Evolutionary conservation across 441 rosid genomes (phyloP).

Genomic region (Flueggea neowawraea): DNA sequence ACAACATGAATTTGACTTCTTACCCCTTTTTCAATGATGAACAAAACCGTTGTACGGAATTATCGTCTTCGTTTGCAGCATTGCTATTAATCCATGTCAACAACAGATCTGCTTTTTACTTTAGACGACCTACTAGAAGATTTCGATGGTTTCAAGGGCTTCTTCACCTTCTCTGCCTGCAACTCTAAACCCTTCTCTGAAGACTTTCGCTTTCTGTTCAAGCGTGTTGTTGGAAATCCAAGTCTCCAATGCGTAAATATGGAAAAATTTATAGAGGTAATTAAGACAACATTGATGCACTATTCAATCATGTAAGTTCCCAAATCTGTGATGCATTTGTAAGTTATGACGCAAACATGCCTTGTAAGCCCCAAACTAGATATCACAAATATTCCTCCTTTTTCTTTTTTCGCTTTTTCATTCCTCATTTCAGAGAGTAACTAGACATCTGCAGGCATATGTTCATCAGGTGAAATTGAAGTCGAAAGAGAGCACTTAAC

Average conservation of each 20-base stretch:
- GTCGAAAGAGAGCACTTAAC: slow-evolving; percentile 79
- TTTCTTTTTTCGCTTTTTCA: neutral
- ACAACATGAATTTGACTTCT: no score
- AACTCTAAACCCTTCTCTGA: slow-evolving; percentile 94
- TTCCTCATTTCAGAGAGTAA: neutral
- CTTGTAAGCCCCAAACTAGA: neutral
- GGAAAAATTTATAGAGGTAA: no score
- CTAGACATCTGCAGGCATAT: neutral
- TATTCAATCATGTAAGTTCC: no score
- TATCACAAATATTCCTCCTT: no score
- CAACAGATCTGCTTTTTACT: slow-evolving; percentile 48
- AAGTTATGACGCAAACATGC: neutral
- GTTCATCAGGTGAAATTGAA: slow-evolving; percentile 24
- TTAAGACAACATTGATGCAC: no score
- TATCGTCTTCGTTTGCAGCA: slow-evolving; percentile 43
- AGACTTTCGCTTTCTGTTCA: slow-evolving; percentile 80
- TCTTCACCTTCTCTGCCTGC: slow-evolving; percentile 94
- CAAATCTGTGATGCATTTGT: neutral
- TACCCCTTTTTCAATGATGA: no score
- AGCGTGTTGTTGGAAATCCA: slow-evolving; percentile 32
- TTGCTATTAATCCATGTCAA: slow-evolving; percentile 50
- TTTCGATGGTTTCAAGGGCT: slow-evolving; percentile 54
- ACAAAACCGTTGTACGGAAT: slow-evolving; percentile 24
- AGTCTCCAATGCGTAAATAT: no score
- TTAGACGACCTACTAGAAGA: slow-evolving; percentile 56